Evolutionary conservation across 345 rosid species (phyloP), one percentile per base, ranked within the genome.

Genomic region (Noccaea caerulescens): DNA sequence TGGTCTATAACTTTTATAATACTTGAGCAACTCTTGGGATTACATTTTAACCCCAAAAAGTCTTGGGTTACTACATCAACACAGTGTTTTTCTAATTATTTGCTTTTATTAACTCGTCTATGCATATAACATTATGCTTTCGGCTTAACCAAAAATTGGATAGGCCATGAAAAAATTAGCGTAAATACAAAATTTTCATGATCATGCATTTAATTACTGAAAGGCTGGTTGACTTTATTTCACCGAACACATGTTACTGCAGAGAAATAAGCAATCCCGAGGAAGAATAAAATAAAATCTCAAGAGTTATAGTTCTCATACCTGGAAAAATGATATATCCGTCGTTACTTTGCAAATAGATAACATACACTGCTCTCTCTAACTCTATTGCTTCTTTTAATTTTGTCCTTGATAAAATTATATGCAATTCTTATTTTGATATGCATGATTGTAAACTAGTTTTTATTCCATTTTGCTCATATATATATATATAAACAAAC

Each of bases 261-360:
- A 73, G 47, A 46, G 8, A 49, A n/a, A 58, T 58, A 51, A 58
- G 68, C 77, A 66, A 73, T 66, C 68, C 72, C 77, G 67, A 73
- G 47, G 68, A 62, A 39, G 72, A 41, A 73, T 50, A 58, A 50
- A 73, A 39, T 27, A 27, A 27, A 27, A 27, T 27, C 4, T 27
- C 30, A 27, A 27, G 30, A 27, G 30, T 10, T 50, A 51, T 38
- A 49, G 25, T 25, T 45, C 14, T 45, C n/a, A 11, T 44, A 44
- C 46, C 53, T 38, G 9, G 20, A 3, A 32, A 58, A 9, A 32
- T 13, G 4, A 27, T 27, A 27, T 30, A 12, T 53, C 27, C 58
- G 2, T 7, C 10, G 11, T 25, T 12, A 20, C 23, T 53, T 53
- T 38, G 41, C 10, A 38, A 38, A 52, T 12, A 52, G 3, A 32